Base-by-base conservation (phyloP, 768 basidiomycete species). In the Kwoniella pini region DNA sequence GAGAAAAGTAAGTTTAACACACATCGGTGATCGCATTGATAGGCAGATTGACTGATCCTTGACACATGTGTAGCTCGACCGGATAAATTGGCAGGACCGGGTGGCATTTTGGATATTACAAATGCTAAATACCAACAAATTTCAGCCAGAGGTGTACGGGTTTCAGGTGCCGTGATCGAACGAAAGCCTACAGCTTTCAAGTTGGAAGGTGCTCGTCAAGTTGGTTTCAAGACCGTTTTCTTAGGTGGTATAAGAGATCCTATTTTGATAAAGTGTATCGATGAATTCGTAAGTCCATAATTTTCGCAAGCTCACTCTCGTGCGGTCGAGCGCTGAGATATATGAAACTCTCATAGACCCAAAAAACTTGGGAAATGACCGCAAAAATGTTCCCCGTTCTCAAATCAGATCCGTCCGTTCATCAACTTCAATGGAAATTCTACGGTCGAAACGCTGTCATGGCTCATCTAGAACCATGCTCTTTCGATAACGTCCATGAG, bases 231-330 rank as follows among this genome's bases (percentile, higher is more conserved):
- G 36, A 46, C 61, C 15, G 44, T 56, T 15, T 53, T 63, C 43
- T 12, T 63, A 13, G 54, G 50, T 22, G 61, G 61, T 27, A 63
- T 63, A 39, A 38, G 51, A 17, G 61, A 63, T 63, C 61, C 61
- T 11, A 63, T 63, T 33, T 33, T 63, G 17, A 63, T 57, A 24
- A 43, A 40, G 17, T 22, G 44, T 9, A 63, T 63, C 40, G 61
- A 63, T 30, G 54, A 49, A 11, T 49, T 49, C 21, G 24, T 49
- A 19, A 31, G 30, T 26, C 7, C 24, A 19, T 7, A 6, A 10
- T 42, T 42, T 13, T 42, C 5, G 11, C 11, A 13, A 13, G 40
- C 6, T 19, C 12, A 11, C 9, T 36, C 33, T 36, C 15, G n/a
- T n/a, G n/a, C 33, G 33, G 7, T 36, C 33, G 15, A 7, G 33